Evolutionary conservation across 2,329 filamentous ascomycete species (phyloP).

Genomic region (Rachicladosporium sp.): DNA sequence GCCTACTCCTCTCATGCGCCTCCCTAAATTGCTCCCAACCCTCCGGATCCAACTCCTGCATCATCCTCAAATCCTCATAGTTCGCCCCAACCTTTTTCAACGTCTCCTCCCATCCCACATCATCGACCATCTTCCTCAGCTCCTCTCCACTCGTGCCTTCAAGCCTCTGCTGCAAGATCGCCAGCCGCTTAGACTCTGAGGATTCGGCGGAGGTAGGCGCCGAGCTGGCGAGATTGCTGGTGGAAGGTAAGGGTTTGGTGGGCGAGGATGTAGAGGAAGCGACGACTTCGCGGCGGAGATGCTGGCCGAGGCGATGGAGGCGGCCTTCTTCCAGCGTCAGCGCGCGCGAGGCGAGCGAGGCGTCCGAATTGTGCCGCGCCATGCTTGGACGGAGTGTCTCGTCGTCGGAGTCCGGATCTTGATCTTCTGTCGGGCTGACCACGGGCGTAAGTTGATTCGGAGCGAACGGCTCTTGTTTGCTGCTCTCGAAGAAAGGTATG

Average conservation of each 20-base stretch:
- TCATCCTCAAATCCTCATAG: conserved; percentile 51
- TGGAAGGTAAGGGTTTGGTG: background rate
- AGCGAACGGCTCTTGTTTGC: no score
- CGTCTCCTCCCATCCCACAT: conserved; percentile 43
- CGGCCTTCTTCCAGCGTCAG: conserved; percentile 58
- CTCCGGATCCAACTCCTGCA: conserved; percentile 34
- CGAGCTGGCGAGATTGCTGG: background rate
- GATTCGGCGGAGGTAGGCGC: conserved; percentile 5
- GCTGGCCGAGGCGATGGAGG: conserved; percentile 56
- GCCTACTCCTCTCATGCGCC: conserved; percentile 23
- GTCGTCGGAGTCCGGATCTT: conserved; percentile 17
- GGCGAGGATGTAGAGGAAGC: conserved; percentile 26
- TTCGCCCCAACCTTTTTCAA: conserved; percentile 54
- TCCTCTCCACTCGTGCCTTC: conserved; percentile 46
- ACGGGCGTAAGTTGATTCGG: no score
- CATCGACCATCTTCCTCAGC: conserved; percentile 50
- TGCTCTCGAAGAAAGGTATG: no score
- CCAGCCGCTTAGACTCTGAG: conserved; percentile 10
- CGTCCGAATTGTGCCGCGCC: conserved; percentile 50
- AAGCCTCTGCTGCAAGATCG: conserved; percentile 28
- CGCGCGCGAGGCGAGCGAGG: conserved; percentile 53
- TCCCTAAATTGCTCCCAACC: conserved; percentile 25
- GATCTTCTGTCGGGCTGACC: no score
- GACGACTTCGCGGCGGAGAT: conserved; percentile 52
- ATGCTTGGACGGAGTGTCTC: conserved; percentile 28